Conservation (phyloP, 2,329 filamentous ascomycete genomes). For the Tricladium varicosporioides region DNA sequence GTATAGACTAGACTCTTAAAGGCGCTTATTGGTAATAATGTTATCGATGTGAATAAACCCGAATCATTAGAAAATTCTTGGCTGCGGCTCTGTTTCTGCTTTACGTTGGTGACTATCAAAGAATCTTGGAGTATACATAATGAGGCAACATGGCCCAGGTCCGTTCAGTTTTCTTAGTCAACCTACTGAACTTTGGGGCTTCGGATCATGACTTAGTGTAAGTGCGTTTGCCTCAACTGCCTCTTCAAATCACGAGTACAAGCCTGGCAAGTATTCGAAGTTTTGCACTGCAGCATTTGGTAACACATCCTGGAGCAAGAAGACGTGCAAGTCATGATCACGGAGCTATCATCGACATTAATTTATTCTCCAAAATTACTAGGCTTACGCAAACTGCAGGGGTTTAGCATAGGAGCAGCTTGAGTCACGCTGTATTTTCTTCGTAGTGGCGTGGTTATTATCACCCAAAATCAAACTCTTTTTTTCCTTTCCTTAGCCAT, state of each 20-base stretch:
- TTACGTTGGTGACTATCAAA: constrained; percentile 13
- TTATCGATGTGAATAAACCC: constrained; percentile 25
- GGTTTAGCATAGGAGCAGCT: no score
- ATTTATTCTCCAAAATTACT: constrained; percentile 32
- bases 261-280: constrained; percentile 7
- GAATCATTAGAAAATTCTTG: constrained; percentile 21
- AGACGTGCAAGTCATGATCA: constrained; percentile 53
- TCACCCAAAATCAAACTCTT: no score
- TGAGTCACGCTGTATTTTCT: no score
- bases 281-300: constrained; percentile 62
- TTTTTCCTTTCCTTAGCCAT: no score
- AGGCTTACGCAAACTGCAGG: constrained; percentile 23
- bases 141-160: constrained; percentile 55
- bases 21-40: no score
- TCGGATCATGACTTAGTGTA: constrained; percentile 17
- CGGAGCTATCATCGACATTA: constrained; percentile 37
- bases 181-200: constrained; percentile 35
- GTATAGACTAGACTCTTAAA: no score
- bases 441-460: no score
- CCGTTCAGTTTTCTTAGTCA: constrained; percentile 66
- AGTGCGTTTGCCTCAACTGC: constrained; percentile 19
- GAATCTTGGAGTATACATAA: not conserved
- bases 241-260: constrained; percentile 5
- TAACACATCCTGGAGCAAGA: constrained; percentile 44
- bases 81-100: constrained; percentile 11